Conservation (phyloP, 176 grass and related monocot species). For the Saccharum spontaneum region DNA sequence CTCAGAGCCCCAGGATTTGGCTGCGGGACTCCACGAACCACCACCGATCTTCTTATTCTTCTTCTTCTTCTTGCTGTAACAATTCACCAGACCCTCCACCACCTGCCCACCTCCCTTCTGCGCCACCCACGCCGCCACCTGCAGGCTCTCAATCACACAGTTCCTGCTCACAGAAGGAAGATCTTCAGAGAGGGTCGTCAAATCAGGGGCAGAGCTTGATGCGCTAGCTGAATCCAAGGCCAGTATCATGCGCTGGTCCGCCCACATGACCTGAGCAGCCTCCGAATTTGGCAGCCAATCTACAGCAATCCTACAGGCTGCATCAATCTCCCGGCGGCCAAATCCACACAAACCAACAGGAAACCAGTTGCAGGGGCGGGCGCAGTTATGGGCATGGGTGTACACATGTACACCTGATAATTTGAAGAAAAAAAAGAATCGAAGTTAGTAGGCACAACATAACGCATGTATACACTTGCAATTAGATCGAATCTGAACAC, state of each 20-base stretch:
- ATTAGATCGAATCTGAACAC: background rate
- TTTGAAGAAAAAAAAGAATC: background rate
- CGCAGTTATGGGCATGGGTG: background rate
- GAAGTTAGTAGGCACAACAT: background rate
- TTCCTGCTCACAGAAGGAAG: background rate
- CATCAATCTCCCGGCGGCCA: constrained; percentile 21
- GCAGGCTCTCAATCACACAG: background rate
- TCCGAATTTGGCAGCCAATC: background rate
- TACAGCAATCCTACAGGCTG: background rate
- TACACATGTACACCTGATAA: background rate
- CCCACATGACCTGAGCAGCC: constrained; percentile 30
- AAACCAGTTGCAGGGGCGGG: background rate
- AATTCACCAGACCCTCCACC: background rate
- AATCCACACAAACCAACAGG: background rate
- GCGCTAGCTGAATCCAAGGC: constrained; percentile 21
- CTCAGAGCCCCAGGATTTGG: background rate
- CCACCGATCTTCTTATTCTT: background rate
- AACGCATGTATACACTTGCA: background rate
- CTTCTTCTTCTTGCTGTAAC: background rate
- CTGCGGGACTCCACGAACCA: background rate
- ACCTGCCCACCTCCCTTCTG: background rate
- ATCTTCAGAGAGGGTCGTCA: background rate
- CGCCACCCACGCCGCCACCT: background rate
- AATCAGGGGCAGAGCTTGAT: constrained; percentile 22
- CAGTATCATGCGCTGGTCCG: constrained; percentile 3